Conservation (phyloP, 345 rosid species). For the Salix purpurea region DNA sequence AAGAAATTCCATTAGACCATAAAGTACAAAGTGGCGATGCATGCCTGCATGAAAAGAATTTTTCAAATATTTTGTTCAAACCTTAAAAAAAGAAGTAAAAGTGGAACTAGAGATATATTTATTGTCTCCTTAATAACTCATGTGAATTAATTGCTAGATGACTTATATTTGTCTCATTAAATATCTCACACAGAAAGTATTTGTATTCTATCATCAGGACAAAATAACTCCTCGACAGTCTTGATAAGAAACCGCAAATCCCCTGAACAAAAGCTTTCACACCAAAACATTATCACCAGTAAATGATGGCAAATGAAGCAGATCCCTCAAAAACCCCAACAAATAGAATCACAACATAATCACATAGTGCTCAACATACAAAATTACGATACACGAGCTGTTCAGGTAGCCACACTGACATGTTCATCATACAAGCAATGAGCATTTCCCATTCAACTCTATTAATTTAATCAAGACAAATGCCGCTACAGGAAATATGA, state of each 20-base stretch:
- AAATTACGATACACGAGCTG: neutral
- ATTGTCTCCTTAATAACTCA: neutral
- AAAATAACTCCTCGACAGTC: neutral
- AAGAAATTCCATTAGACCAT: conserved; percentile 87
- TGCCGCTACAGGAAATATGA: neutral
- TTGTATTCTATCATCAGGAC: neutral
- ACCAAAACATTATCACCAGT: neutral
- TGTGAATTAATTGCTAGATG: neutral
- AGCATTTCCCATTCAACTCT: neutral
- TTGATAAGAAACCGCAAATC: neutral
- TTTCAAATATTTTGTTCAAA: neutral
- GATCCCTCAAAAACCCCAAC: neutral
- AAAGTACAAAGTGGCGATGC: conserved; percentile 90
- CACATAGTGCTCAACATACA: neutral
- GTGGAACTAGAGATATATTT: neutral
- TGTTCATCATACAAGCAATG: neutral
- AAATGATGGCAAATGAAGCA: neutral
- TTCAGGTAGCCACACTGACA: neutral
- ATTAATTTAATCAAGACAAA: neutral
- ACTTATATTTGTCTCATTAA: neutral
- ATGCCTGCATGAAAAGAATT: conserved; percentile 50
- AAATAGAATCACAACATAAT: neutral
- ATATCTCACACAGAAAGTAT: neutral
- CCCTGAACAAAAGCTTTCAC: neutral
- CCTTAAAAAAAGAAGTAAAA: neutral